Percentiles rank a stretch among this genome's conserved stretches.
phyloP scores from a whole-genome alignment of 1,284 basidiomycete genomes.

The Trametes versicolor region DNA sequence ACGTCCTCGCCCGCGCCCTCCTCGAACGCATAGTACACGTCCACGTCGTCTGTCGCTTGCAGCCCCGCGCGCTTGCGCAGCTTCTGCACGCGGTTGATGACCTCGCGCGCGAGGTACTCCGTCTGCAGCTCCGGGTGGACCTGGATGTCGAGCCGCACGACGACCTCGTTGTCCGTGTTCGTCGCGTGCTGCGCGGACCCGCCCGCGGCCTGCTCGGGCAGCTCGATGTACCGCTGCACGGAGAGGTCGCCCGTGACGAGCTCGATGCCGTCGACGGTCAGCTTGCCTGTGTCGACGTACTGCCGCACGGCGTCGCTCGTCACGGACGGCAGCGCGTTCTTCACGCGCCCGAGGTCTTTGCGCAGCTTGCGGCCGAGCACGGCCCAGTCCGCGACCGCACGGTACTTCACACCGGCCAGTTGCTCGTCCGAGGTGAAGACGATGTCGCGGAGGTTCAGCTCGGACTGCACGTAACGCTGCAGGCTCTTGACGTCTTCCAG shows the following conservation, averaged over 20 bases:
- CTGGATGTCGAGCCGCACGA: slow-evolving; percentile 91
- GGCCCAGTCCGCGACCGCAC: slow-evolving; percentile 95
- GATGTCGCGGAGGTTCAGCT: slow-evolving; percentile 95
- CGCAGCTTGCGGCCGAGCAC: slow-evolving; percentile 94
- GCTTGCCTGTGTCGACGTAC: slow-evolving; percentile 81
- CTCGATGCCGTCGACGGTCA: slow-evolving; percentile 91
- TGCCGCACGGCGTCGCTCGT: slow-evolving; percentile 86
- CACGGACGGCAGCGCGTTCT: slow-evolving; percentile 86
- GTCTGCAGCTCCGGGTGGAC: slow-evolving; percentile 88
- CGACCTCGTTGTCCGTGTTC: slow-evolving; percentile 95
- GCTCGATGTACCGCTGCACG: slow-evolving; percentile 92
- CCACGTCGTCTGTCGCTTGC: slow-evolving; percentile 94
- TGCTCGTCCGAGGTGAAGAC: slow-evolving; percentile 91
- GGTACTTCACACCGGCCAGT: slow-evolving; percentile 90
- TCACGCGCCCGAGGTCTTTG: slow-evolving; percentile 93
- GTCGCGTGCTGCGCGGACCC: slow-evolving; percentile 76
- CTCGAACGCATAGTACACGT: slow-evolving; percentile 90
- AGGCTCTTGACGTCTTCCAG: slow-evolving; percentile 89
- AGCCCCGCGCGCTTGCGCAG: slow-evolving; percentile 96
- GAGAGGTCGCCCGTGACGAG: slow-evolving; percentile 91
- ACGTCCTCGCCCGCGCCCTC: slow-evolving; percentile 74
- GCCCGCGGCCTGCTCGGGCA: slow-evolving; percentile 65
- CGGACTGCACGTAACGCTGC: slow-evolving; percentile 91
- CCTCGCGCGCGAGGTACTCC: slow-evolving; percentile 90
- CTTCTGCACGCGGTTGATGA: slow-evolving; percentile 96